Percentiles rank a stretch among this genome's conserved stretches.
phyloP scores from a whole-genome alignment of 2,329 filamentous ascomycete species.

The Aspergillus versicolor region DNA sequence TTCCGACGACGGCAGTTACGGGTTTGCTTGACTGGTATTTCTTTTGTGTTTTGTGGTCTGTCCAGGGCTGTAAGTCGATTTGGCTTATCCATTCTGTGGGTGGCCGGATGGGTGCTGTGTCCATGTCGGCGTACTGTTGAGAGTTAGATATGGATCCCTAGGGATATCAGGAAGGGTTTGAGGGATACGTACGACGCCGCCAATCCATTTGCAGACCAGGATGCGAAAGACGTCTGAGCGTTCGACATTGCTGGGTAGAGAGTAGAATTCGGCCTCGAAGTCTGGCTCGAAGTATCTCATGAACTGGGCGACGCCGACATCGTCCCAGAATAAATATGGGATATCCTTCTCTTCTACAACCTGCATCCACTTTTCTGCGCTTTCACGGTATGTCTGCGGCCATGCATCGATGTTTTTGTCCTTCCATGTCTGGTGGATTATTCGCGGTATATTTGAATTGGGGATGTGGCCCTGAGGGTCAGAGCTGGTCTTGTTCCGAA shows the following conservation, averaged over 20 bases:
- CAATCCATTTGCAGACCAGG: constrained; percentile 31
- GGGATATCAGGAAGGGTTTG: too few relatives aligned
- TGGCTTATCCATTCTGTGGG: constrained; percentile 28
- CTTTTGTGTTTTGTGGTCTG: constrained; percentile 22
- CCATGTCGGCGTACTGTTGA: constrained; percentile 32
- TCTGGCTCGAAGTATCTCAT: constrained; percentile 27
- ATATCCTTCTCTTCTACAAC: constrained; percentile 22
- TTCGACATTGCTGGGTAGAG: constrained; percentile 28
- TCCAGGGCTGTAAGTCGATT: constrained; percentile 27
- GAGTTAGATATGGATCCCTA: background rate
- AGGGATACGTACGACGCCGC: constrained; percentile 12
- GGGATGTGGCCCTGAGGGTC: constrained; percentile 16
- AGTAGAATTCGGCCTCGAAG: constrained; percentile 20
- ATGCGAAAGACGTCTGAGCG: constrained; percentile 34
- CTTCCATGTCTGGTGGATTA: constrained; percentile 37
- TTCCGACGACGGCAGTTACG: constrained; percentile 28
- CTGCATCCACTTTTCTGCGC: constrained; percentile 30
- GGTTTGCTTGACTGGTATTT: constrained; percentile 21
- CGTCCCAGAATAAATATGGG: constrained; percentile 37
- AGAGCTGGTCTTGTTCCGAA: constrained; percentile 17
- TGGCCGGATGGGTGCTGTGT: constrained; percentile 29
- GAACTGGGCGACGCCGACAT: constrained; percentile 29
- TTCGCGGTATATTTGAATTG: constrained; percentile 28
- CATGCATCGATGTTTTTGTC: constrained; percentile 26
- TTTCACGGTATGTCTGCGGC: constrained; percentile 22